Conservation (phyloP, 2,329 filamentous ascomycete genomes). For the Pseudonectria foliicola region DNA sequence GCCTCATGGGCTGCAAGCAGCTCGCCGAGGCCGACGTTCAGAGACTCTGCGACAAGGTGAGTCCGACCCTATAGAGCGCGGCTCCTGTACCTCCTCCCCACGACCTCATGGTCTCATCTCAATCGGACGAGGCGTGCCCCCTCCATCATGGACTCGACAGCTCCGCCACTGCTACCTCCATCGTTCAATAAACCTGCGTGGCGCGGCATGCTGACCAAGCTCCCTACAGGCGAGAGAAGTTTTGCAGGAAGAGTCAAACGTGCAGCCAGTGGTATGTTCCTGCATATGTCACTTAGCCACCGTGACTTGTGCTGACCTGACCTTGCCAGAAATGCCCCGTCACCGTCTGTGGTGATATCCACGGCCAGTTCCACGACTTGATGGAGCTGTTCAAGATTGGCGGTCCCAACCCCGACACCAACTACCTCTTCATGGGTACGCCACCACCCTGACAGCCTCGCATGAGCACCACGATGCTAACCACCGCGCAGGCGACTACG, state of each 20-base stretch:
- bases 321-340: conserved; percentile 85
- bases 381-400: conserved; percentile 99
- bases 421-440: conserved; percentile 98
- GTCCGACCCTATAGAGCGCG: conserved; percentile 5
- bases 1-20: conserved; percentile 97
- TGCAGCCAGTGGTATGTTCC: conserved; percentile 85
- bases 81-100: conserved; percentile 1
- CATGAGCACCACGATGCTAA: conserved; percentile 2
- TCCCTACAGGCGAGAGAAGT: conserved; percentile 77
- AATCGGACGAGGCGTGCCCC: too few relatives aligned
- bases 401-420: conserved; percentile 94
- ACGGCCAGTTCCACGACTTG: conserved; percentile 97
- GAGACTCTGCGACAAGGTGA: conserved; percentile 94
- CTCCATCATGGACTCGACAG: conserved; percentile 5
- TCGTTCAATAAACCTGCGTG: conserved; percentile 23
- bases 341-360: conserved; percentile 97
- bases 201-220: conserved; percentile 24
- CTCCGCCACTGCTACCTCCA: conserved; percentile 9
- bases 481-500: conserved; percentile 70
- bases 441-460: conserved; percentile 1
- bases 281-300: conserved; percentile 7
- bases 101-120: not conserved
- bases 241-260: conserved; percentile 94
- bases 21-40: conserved; percentile 90
- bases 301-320: conserved; percentile 21